phyloP scores from a whole-genome alignment of 768 basidiomycete species.

The Polyporus arcularius region DNA sequence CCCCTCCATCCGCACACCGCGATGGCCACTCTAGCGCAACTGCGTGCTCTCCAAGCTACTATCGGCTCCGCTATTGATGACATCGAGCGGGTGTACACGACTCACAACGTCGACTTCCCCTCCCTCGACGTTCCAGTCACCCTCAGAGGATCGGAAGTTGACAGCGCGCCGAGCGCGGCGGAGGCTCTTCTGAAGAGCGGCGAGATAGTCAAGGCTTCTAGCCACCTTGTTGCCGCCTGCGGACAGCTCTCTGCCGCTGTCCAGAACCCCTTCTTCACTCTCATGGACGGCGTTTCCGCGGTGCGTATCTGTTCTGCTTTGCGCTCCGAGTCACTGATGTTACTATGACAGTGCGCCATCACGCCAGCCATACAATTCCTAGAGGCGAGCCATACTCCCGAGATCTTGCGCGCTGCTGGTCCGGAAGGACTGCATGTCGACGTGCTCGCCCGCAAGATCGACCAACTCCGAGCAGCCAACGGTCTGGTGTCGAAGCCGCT shows the following conservation, averaged over 20 bases:
- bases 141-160: too few relatives aligned
- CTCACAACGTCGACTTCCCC: not conserved
- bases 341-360: constrained; percentile 2
- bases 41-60: constrained; percentile 49
- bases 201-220: not conserved
- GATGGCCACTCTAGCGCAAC: too few relatives aligned
- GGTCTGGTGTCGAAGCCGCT: not conserved
- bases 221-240: constrained; percentile 9
- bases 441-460: not conserved
- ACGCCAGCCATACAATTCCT: constrained; percentile 2
- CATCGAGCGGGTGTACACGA: constrained; percentile 53
- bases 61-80: constrained; percentile 68
- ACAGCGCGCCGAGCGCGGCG: too few relatives aligned
- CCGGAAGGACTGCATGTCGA: constrained; percentile 1
- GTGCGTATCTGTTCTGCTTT: not conserved
- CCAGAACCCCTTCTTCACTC: not conserved
- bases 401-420: constrained; percentile 21
- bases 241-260: constrained; percentile 6
- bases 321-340: not conserved
- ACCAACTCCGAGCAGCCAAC: constrained; percentile 12
- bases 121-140: constrained; percentile 1
- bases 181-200: too few relatives aligned
- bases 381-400: constrained; percentile 12
- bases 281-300: constrained; percentile 28
- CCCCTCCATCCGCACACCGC: too few relatives aligned